These are phyloP conservation scores for Glomus cerebriforme DNA, from an alignment of 192 early-diverging fungal species.

Conservation along the genomic window DNA sequence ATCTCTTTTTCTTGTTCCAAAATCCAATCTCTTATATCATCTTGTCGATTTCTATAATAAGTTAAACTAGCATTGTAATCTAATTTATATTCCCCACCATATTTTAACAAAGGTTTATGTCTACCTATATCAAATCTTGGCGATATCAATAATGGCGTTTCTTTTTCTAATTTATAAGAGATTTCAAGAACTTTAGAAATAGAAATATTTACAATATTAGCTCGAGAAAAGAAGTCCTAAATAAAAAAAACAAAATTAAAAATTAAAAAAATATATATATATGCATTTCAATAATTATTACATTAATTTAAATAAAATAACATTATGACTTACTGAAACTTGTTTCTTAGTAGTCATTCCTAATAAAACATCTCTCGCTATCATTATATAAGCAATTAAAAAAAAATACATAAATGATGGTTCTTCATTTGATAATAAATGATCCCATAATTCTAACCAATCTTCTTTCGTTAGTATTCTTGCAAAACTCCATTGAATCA, in stretches of 20 bases:
- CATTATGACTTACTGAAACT: neutral
- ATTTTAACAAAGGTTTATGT: neutral
- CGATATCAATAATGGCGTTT: neutral
- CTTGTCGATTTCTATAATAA: neutral
- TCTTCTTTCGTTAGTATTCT: neutral
- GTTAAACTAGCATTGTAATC: neutral
- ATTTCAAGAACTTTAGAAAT: neutral
- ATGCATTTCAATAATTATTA: neutral
- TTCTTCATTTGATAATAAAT: conserved; percentile 20
- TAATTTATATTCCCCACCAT: neutral
- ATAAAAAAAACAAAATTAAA: conserved; percentile 1
- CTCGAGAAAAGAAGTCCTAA: neutral
- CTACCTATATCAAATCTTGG: neutral
- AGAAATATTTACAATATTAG: neutral
- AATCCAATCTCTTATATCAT: conserved; percentile 14
- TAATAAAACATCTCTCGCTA: neutral
- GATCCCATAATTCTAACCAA: conserved; percentile 18
- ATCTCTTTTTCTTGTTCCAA: conserved; percentile 9
- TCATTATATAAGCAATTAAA: neutral
- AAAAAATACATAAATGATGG: conserved; percentile 21
- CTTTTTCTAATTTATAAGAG: conserved; percentile 5
- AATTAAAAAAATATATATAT: neutral
- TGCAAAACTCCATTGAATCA: neutral
- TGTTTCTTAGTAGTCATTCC: neutral
- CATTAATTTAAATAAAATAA: neutral